phyloP scores from a whole-genome alignment of 257 asterid species.

The Solanum clarkiae region DNA sequence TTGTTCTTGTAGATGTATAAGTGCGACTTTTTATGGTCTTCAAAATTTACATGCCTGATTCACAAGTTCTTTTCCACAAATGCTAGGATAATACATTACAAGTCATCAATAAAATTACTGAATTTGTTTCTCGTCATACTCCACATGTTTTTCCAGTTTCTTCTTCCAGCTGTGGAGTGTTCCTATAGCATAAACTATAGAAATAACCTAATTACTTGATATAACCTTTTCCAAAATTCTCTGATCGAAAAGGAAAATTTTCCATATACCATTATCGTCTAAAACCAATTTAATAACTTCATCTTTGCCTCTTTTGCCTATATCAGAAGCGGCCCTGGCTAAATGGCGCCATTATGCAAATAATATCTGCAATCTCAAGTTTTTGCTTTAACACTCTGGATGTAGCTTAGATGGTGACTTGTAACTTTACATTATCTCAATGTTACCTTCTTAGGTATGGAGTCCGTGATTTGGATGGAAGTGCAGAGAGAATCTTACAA shows the following conservation, averaged over 20 bases:
- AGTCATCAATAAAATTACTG: not conserved
- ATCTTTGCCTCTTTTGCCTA: not conserved
- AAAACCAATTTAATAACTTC: not conserved
- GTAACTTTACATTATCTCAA: not conserved
- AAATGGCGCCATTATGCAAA: not conserved
- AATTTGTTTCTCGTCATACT: not conserved
- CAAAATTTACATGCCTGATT: not conserved
- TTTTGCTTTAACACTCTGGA: not conserved
- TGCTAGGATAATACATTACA: not conserved
- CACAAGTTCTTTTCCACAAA: not conserved
- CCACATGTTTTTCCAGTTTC: not conserved
- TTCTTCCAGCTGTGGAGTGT: not conserved
- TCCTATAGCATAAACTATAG: not conserved
- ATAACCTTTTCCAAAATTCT: not conserved
- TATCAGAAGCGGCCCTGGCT: not conserved
- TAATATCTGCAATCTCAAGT: not conserved
- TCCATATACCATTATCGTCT: not conserved
- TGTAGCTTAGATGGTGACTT: not conserved
- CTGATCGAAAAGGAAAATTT: not conserved
- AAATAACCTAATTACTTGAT: not conserved
- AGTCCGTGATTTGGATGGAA: conserved; percentile 50
- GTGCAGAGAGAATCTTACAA: conserved; percentile 54
- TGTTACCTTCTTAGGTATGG: conserved; percentile 44
- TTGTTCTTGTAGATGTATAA: not conserved
- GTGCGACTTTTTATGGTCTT: not conserved